These are phyloP conservation scores for Dothideomycetes sp. DNA, from an alignment of 2,329 filamentous ascomycete species.

Conservation along the genomic window DNA sequence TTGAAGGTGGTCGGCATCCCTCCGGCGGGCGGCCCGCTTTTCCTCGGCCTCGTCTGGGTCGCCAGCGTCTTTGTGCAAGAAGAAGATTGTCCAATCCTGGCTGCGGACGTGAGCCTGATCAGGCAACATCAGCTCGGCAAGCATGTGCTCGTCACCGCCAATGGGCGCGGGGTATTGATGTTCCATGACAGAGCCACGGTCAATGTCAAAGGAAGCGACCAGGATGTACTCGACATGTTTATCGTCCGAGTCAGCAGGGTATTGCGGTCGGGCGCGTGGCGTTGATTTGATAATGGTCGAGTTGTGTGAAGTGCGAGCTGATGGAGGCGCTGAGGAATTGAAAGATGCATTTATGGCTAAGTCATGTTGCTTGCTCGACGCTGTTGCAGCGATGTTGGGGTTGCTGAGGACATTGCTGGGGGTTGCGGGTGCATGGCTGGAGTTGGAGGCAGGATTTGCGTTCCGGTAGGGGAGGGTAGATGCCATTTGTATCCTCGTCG, in stretches of 20 bases:
- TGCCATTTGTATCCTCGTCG: too few species aligned
- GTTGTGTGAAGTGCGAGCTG: conserved; percentile 1
- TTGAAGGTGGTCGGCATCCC: conserved; percentile 37
- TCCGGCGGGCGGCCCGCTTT: conserved; percentile 3
- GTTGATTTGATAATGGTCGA: conserved; percentile 12
- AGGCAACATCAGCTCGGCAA: conserved; percentile 95
- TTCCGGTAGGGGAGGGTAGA: too few species aligned
- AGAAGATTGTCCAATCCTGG: conserved; percentile 99
- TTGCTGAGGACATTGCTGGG: too few species aligned
- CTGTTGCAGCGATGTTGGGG: too few species aligned
- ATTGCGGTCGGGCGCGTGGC: conserved; percentile 33
- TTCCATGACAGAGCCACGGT: conserved; percentile 93
- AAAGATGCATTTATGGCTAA: too few species aligned
- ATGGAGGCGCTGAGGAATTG: not conserved
- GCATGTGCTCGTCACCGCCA: conserved; percentile 93
- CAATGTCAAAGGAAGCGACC: conserved; percentile 94
- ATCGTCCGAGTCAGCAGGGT: conserved; percentile 40
- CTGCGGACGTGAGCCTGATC: conserved; percentile 91
- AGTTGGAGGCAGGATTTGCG: too few species aligned
- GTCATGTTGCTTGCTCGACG: too few species aligned
- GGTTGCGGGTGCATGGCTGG: too few species aligned
- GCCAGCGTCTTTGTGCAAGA: conserved; percentile 78
- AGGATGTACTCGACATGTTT: conserved; percentile 99
- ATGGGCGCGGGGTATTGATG: conserved; percentile 94
- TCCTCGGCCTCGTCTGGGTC: conserved; percentile 40